Evolutionary conservation across 2,329 filamentous ascomycete genomes (phyloP).

Genomic region (Colletotrichum filicis): DNA sequence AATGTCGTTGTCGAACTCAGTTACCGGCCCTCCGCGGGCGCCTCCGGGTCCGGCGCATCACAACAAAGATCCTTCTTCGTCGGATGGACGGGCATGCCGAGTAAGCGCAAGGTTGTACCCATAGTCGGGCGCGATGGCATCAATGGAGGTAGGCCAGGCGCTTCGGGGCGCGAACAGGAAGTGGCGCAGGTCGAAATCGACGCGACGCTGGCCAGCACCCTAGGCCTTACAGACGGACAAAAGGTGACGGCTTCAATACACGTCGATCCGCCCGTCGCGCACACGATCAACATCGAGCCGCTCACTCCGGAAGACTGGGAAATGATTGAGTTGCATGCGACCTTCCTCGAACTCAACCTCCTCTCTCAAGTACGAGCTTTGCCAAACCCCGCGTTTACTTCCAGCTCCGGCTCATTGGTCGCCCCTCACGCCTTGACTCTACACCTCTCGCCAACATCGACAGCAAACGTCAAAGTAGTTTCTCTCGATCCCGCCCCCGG

Average conservation of each 20-base stretch:
- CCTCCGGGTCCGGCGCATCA: conserved; percentile 57
- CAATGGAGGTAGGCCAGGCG: conserved; percentile 65
- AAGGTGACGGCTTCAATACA: conserved; percentile 81
- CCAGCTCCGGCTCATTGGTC: conserved; percentile 60
- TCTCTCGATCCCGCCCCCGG: conserved; percentile 82
- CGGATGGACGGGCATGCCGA: conserved; percentile 98
- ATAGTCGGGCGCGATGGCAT: conserved; percentile 81
- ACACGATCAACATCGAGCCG: conserved; percentile 97
- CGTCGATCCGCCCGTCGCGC: conserved; percentile 88
- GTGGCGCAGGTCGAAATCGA: conserved; percentile 85
- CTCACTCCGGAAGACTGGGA: conserved; percentile 97
- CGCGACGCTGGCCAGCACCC: conserved; percentile 79
- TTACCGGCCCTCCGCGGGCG: conserved; percentile 66
- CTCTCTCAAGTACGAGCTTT: conserved; percentile 92
- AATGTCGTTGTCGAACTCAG: conserved; percentile 96
- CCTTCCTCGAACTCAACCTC: conserved; percentile 93
- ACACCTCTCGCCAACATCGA: conserved; percentile 94
- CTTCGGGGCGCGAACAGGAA: conserved; percentile 77
- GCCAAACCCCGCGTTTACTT: conserved; percentile 80
- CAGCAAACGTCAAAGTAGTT: conserved; percentile 88
- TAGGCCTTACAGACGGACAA: conserved; percentile 84
- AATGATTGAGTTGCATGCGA: conserved; percentile 97
- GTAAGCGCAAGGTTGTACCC: conserved; percentile 82
- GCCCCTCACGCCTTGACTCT: conserved; percentile 84
- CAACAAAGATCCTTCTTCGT: conserved; percentile 81